These are phyloP conservation scores for Penstemon davidsonii DNA, from an alignment of 257 asterid genomes.

Conservation along the genomic window DNA sequence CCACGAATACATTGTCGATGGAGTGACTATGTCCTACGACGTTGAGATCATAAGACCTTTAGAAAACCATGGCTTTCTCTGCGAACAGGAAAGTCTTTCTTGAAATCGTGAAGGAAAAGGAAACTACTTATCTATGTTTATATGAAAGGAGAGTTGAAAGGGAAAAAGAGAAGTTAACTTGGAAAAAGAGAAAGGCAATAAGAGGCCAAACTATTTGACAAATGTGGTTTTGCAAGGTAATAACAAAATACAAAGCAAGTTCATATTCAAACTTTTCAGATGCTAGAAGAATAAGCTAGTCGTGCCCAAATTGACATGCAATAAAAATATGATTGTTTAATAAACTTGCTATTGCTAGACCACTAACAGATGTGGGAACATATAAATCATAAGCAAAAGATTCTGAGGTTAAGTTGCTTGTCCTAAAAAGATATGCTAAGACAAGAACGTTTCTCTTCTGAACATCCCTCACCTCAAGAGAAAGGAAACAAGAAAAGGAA, in stretches of 20 bases:
- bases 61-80: background rate
- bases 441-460: background rate
- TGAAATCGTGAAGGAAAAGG: background rate
- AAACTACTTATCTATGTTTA: too few species aligned
- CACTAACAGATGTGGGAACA: background rate
- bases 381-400: background rate
- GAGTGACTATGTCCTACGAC: background rate
- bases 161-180: too few species aligned
- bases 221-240: too few species aligned
- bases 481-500: constrained; percentile 1
- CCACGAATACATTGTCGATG: background rate
- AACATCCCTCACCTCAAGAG: background rate
- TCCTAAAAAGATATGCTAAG: background rate
- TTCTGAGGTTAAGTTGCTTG: background rate
- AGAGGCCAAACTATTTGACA: too few species aligned
- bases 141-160: too few species aligned
- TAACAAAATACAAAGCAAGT: too few species aligned
- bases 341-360: background rate
- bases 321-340: background rate
- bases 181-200: too few species aligned
- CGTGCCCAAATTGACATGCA: background rate
- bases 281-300: too few species aligned
- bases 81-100: background rate
- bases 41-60: background rate
- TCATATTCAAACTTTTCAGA: too few species aligned